Evolutionary conservation across 106 monocot genomes (phyloP), one percentile per base, ranked within the genome.

Genomic region (Narthecium ossifragum): DNA sequence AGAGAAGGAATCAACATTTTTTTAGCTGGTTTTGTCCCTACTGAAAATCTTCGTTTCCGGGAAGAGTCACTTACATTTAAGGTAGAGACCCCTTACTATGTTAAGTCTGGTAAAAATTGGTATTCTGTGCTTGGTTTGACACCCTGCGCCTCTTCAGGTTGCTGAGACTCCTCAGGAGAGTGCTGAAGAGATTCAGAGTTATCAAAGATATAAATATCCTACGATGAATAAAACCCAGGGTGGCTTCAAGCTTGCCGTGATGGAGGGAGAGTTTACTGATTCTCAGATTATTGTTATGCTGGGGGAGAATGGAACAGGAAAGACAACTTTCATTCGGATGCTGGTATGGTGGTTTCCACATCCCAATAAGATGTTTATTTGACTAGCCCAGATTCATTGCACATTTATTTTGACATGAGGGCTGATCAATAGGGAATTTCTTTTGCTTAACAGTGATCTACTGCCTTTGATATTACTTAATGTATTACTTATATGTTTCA

Each of bases 1-100:
- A 73, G 98, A 62, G 98, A 99, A 89, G 98, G 98, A 65, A 99
- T 99, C n/a, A 99, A 99, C 58, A 88, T 99, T 57, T 99, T 99
- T 70, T 77, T 99, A 64, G 73, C 87, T 77, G 98, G 90, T 71
- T 88, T 85, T 76, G 86, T 91, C 15, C 86, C 91, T 37, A 91
- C 98, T 34, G 91, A 98, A 61, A 91, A 98, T 73, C 68, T 91
- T 8, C 80, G 87, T 20, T 90, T 98, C 46, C 83, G 98, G n/a
- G 91, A 98, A 29, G 91, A 88, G 52, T 88, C 87, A 47, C 84
- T 98, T 57, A 98, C 84, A 58, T 98, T 91, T 67, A 98, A 75
- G 84, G 98, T 84, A 56, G 60, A 1, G 38, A 13, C 26, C 8
- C 26, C 14, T 28, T 37, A 15, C 41, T 21, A 10, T 61, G 8